These are phyloP conservation scores for Tolypocladium sp. DNA, from an alignment of 2,329 filamentous ascomycete genomes.

Conservation along the genomic window DNA sequence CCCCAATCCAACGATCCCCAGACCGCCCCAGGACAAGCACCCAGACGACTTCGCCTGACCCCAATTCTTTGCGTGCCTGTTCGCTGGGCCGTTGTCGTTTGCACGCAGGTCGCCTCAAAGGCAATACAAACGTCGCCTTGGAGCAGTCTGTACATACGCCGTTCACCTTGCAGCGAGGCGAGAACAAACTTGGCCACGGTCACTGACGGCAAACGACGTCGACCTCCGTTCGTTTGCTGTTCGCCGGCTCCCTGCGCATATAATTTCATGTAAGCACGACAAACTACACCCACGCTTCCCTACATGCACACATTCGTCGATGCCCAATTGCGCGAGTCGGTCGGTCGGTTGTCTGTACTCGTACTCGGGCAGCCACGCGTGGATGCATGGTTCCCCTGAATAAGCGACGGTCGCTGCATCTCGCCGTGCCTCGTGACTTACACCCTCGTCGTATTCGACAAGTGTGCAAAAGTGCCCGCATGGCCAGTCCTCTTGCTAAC, in stretches of 20 bases:
- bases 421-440: background rate
- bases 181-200: background rate
- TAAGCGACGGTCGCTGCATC: background rate
- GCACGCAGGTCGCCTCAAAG: background rate
- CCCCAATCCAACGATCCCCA: background rate
- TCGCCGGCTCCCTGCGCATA: background rate
- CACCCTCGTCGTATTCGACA: background rate
- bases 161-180: background rate
- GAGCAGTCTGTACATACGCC: background rate
- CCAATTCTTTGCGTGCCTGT: background rate
- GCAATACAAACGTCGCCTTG: background rate
- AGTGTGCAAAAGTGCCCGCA: background rate
- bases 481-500: background rate
- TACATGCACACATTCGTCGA: background rate
- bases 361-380: background rate
- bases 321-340: background rate
- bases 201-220: slow-evolving; percentile 1
- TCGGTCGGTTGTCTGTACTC: background rate
- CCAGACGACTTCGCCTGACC: background rate
- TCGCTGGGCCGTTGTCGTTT: background rate
- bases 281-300: background rate
- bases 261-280: slow-evolving; percentile 3
- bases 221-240: slow-evolving; percentile 1
- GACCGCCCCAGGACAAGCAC: background rate
- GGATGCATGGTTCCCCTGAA: background rate